These are phyloP conservation scores for Pythium phragmiticola DNA, from an alignment of 352 stramenopile species.

Conservation along the genomic window DNA sequence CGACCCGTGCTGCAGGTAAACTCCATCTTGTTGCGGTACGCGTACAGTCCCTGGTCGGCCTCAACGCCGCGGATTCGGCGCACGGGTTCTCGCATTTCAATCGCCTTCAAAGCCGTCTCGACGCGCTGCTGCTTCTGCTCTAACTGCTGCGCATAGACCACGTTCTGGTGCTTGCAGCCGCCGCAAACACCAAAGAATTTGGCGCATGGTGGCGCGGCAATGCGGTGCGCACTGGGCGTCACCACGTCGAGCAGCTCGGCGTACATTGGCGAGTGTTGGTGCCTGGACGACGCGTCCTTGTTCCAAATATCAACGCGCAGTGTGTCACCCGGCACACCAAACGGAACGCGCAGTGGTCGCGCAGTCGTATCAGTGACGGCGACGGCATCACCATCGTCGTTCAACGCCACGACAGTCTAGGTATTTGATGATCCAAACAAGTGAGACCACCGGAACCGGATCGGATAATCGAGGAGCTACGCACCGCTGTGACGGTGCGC, in stretches of 20 bases:
- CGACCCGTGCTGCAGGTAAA: constrained; percentile 79
- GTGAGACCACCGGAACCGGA: not conserved
- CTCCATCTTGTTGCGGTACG: constrained; percentile 86
- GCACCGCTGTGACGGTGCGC: constrained; percentile 16
- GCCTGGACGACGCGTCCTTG: constrained; percentile 34
- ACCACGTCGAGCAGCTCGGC: constrained; percentile 33
- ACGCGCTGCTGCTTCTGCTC: constrained; percentile 65
- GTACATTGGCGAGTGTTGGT: constrained; percentile 39
- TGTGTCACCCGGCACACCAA: constrained; percentile 50
- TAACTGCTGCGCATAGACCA: constrained; percentile 55
- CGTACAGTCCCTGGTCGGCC: constrained; percentile 24
- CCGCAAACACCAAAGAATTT: constrained; percentile 70
- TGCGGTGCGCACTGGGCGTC: constrained; percentile 35
- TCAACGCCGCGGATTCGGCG: constrained; percentile 39
- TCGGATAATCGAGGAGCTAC: not conserved
- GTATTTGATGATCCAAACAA: not conserved
- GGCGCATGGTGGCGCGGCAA: constrained; percentile 40
- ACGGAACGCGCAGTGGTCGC: constrained; percentile 41
- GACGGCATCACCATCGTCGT: constrained; percentile 52
- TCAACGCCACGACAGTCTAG: constrained; percentile 26
- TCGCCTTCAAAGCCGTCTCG: constrained; percentile 31
- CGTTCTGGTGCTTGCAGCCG: constrained; percentile 70
- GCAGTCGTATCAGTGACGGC: constrained; percentile 24
- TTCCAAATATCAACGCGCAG: constrained; percentile 52
- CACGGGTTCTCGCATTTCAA: constrained; percentile 28